Percentiles rank a stretch among this genome's conserved stretches.
Evolutionary conservation across 805 yeast species (phyloP).

Genomic region (Tetrapisispora phaffii): DNA sequence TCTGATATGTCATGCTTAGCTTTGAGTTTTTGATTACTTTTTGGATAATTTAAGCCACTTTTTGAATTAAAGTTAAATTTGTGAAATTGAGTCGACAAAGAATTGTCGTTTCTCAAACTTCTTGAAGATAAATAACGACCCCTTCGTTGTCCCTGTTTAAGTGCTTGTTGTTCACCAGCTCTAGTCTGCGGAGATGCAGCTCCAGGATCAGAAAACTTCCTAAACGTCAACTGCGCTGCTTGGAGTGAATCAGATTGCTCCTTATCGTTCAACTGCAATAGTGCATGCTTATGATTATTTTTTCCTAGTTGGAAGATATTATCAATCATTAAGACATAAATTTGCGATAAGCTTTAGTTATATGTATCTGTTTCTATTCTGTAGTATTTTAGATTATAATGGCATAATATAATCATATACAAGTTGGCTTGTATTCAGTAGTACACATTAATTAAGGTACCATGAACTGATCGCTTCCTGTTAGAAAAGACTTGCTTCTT

Average conservation of each 20-base stretch:
- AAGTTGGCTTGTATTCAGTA: too few species aligned
- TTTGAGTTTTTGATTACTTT: neutral
- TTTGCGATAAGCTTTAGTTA: neutral
- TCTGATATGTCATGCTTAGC: neutral
- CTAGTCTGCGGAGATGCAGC: neutral
- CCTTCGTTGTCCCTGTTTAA: neutral
- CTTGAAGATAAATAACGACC: neutral
- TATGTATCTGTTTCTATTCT: too few species aligned
- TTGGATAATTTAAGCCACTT: neutral
- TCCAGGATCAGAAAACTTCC: slow-evolving; percentile 5
- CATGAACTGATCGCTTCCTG: too few species aligned
- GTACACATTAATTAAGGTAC: too few species aligned
- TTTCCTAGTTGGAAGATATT: neutral
- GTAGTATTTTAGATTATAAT: too few species aligned
- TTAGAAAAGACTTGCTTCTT: too few species aligned
- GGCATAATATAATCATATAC: too few species aligned
- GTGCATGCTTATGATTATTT: neutral
- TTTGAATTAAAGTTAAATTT: neutral
- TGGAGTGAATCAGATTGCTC: slow-evolving; percentile 6
- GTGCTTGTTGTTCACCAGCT: neutral
- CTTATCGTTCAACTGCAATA: neutral
- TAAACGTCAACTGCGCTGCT: slow-evolving; percentile 15
- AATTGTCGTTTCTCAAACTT: neutral
- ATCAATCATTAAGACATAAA: neutral
- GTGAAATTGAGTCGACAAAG: neutral